Conservation (phyloP, 345 rosid species). For the thale cress (Arabidopsis thaliana) region DNA sequence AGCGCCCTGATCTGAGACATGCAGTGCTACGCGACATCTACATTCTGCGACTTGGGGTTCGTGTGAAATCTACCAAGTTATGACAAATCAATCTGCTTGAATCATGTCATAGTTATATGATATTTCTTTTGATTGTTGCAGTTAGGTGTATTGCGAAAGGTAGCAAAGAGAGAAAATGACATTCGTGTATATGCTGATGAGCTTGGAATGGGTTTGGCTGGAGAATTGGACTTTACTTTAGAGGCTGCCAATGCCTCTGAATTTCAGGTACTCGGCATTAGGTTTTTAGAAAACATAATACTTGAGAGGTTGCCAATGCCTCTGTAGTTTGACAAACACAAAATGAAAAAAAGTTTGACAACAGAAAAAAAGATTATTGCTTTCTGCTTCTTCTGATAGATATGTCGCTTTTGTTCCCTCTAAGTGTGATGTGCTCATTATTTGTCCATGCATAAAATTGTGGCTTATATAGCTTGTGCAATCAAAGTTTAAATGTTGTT, state of each 20-base stretch:
- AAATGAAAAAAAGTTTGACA: no score
- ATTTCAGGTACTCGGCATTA: conserved; percentile 63
- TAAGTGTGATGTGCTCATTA: conserved; percentile 10
- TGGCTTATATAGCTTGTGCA: conserved; percentile 25
- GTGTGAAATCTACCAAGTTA: conserved; percentile 41
- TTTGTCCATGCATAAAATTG: neutral
- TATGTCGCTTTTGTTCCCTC: neutral
- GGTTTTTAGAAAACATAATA: neutral
- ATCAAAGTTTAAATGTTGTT: neutral
- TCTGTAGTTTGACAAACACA: neutral
- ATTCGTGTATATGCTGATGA: conserved; percentile 94
- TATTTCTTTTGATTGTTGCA: conserved; percentile 47
- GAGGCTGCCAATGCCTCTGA: conserved; percentile 90
- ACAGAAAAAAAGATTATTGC: conserved; percentile 4
- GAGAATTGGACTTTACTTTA: conserved; percentile 83
- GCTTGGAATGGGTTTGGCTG: conserved; percentile 93
- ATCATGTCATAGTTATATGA: conserved; percentile 33
- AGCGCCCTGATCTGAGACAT: conserved; percentile 87
- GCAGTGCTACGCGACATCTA: conserved; percentile 87
- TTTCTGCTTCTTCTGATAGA: conserved; percentile 15
- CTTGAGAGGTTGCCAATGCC: no score
- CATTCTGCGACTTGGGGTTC: conserved; percentile 88
- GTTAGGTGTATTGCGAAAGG: conserved; percentile 86
- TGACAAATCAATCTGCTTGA: conserved; percentile 19
- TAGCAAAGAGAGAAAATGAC: conserved; percentile 84